phyloP scores from a whole-genome alignment of 2,329 filamentous ascomycete genomes.

The Venturia carpophila region DNA sequence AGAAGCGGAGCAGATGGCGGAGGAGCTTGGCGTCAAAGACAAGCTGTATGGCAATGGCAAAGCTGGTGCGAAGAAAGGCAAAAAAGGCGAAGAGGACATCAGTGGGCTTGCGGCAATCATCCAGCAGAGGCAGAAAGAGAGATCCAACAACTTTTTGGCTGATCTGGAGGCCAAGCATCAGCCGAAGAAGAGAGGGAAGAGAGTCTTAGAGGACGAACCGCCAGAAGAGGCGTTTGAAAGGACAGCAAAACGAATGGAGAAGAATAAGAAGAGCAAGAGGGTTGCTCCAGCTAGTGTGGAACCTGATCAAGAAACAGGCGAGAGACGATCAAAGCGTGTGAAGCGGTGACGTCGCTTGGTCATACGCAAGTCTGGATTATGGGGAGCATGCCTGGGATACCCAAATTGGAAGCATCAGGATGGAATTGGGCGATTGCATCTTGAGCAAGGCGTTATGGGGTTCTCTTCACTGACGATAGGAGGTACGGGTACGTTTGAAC shows the following conservation, averaged over 20 bases:
- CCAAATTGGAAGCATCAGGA: slow-evolving; percentile 6
- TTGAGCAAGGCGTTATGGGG: slow-evolving; percentile 1
- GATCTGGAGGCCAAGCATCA: slow-evolving; percentile 69
- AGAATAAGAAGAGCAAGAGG: slow-evolving; percentile 3
- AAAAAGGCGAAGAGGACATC: slow-evolving; percentile 36
- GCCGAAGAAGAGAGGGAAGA: slow-evolving; percentile 39
- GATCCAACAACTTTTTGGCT: slow-evolving; percentile 57
- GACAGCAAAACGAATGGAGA: slow-evolving; percentile 6
- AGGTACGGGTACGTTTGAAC: neutral
- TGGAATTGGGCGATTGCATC: neutral
- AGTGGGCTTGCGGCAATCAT: slow-evolving; percentile 62
- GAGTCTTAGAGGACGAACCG: slow-evolving; percentile 47
- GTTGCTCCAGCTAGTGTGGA: neutral
- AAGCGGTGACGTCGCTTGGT: neutral
- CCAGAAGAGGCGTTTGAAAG: slow-evolving; percentile 53
- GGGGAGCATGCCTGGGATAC: neutral
- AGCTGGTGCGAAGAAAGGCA: slow-evolving; percentile 37
- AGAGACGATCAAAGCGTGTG: slow-evolving; percentile 8
- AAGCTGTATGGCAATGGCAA: slow-evolving; percentile 49
- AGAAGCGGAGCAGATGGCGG: slow-evolving; percentile 67
- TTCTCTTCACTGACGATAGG: neutral
- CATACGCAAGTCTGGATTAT: neutral
- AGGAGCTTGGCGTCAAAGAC: slow-evolving; percentile 66
- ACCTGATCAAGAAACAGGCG: neutral
- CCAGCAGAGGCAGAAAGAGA: slow-evolving; percentile 57